A percentile compares a stretch with the other conserved stretches of the same genome.
Evolutionary conservation across 768 basidiomycete genomes (phyloP).

Genomic region (Lactarius hengduanensis): DNA sequence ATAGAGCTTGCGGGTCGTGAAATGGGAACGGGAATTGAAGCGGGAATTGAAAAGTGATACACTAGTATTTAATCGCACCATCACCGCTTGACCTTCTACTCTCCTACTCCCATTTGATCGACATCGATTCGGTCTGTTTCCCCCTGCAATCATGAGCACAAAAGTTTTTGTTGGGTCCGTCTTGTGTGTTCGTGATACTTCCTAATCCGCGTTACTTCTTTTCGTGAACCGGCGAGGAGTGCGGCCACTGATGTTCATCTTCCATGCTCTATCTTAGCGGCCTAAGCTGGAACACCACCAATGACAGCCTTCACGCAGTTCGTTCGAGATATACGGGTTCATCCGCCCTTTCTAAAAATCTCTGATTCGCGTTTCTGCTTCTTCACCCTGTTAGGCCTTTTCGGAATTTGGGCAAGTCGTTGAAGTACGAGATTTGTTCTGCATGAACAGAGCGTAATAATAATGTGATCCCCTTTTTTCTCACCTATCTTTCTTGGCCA

Average conservation of each 20-base stretch:
- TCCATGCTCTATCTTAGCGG: conserved; percentile 55
- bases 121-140: conserved; percentile 1
- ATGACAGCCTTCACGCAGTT: conserved; percentile 85
- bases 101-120: conserved; percentile 37
- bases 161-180: conserved; percentile 95
- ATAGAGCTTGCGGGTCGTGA: not conserved
- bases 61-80: conserved; percentile 42
- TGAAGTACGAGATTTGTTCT: conserved; percentile 74
- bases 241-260: conserved; percentile 52
- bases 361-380: conserved; percentile 47
- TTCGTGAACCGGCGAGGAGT: conserved; percentile 35
- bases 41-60: conserved; percentile 50
- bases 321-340: conserved; percentile 54
- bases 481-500: conserved; percentile 35
- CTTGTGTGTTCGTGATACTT: conserved; percentile 51
- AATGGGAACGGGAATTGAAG: conserved; percentile 34
- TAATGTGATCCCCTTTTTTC: conserved; percentile 28
- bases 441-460: conserved; percentile 9
- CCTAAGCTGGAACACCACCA: conserved; percentile 94
- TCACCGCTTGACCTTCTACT: not conserved
- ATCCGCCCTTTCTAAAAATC: conserved; percentile 1
- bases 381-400: conserved; percentile 64
- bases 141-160: conserved; percentile 54
- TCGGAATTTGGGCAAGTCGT: conserved; percentile 73
- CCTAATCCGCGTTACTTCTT: conserved; percentile 40